Evolutionary conservation across 2,329 filamentous ascomycete species (phyloP).

Genomic region (Aspergillus sp.): DNA sequence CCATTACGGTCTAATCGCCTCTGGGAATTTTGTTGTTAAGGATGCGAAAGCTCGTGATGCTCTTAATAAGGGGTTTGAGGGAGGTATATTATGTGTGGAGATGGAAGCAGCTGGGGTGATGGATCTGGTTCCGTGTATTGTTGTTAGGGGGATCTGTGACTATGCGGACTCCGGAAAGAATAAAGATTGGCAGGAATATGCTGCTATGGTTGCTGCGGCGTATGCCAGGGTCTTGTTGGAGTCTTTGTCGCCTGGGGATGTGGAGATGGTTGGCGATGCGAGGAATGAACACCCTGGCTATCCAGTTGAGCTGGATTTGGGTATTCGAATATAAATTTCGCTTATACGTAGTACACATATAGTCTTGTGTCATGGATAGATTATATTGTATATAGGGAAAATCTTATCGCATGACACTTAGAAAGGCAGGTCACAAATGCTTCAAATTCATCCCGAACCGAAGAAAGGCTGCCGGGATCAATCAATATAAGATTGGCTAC

Average conservation of each 20-base stretch:
- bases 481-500: too few species aligned
- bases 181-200: slow-evolving; percentile 21
- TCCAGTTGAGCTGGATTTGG: too few species aligned
- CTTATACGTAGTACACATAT: too few species aligned
- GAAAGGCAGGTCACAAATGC: too few species aligned
- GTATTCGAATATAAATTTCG: too few species aligned
- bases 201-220: slow-evolving; percentile 18
- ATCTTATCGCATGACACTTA: too few species aligned
- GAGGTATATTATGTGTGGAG: slow-evolving; percentile 16
- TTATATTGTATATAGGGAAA: too few species aligned
- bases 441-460: too few species aligned
- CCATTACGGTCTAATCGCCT: slow-evolving; percentile 5
- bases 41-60: background rate
- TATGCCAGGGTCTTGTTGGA: slow-evolving; percentile 18
- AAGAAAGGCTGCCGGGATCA: too few species aligned
- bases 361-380: too few species aligned
- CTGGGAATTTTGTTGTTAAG: background rate
- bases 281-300: background rate
- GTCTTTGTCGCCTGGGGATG: background rate
- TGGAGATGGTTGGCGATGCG: background rate
- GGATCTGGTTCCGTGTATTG: slow-evolving; percentile 12
- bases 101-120: slow-evolving; percentile 18
- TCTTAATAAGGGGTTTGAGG: background rate
- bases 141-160: slow-evolving; percentile 19
- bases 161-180: slow-evolving; percentile 17